Evolutionary conservation across 1,284 basidiomycete genomes (phyloP), one percentile per base, ranked within the genome.

Genomic region (Trichosporon inkin): DNA sequence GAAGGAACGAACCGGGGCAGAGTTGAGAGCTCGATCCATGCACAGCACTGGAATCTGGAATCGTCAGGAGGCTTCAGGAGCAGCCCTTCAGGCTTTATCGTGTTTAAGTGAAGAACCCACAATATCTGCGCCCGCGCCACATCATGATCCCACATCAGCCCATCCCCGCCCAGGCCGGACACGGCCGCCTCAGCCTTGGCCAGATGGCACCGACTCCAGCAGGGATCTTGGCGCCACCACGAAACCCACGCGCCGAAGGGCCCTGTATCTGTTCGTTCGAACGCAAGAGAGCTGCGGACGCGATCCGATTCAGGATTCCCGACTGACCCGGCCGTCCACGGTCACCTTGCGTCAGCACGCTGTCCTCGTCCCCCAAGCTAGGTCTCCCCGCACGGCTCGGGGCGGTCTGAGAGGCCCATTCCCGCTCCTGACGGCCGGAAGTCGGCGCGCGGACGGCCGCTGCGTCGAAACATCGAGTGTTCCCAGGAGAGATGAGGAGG

Each of bases 141-240:
- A 49, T 49, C 44, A 49, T 49, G 28, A 24, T 49, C 44, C 44
- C 44, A 49, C 24, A 49, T 41, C 41, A 47, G 41, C 41, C 41
- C 41, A 28, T 32, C 10, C 16, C 24, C 22, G 28, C 28, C 28
- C 28, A 32, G 8, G 28, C 28, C 28, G 28, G 8, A 4, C 5
- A 4, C 28, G 44, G 22, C 24, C 44, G 22, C 44, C 8, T 49
- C 44, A 49, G 44, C 22, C 44, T 28, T 32, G 24, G 44, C 22
- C 44, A 24, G 28, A n/a, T 22, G 44, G 16, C 11, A 32, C 28
- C 44, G 44, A 24, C 28, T 32, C 16, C 44, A 32, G 24, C 10
- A 49, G 44, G 44, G 24, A n/a, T 32, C 28, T 19, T 24, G 44
- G 44, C 44, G 44, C 44, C 44, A 49, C 44, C 44, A 32, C 24